Evolutionary conservation across 2,329 filamentous ascomycete species (phyloP).

Genomic region (Aureobasidium mangrovei): DNA sequence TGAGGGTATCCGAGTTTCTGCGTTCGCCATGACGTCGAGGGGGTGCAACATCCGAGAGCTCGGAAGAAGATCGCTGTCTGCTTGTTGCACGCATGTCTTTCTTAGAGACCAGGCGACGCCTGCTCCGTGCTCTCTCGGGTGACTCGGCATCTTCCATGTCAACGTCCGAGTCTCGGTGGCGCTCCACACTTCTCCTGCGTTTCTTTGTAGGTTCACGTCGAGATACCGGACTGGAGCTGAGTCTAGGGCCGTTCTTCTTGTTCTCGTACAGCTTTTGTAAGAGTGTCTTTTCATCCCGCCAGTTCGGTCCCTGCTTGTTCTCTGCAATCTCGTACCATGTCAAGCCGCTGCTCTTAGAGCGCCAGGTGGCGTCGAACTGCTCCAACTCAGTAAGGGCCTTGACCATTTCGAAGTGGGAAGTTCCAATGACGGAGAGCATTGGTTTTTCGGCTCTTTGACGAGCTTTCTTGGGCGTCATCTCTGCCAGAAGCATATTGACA

Average conservation of each 20-base stretch:
- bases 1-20: slow-evolving; percentile 19
- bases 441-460: slow-evolving; percentile 73
- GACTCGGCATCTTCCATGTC: slow-evolving; percentile 17
- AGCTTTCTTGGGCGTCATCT: slow-evolving; percentile 49
- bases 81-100: slow-evolving; percentile 27
- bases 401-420: slow-evolving; percentile 76
- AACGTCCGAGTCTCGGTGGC: slow-evolving; percentile 13
- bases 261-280: slow-evolving; percentile 68
- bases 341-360: slow-evolving; percentile 57
- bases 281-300: slow-evolving; percentile 78
- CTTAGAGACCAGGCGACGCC: slow-evolving; percentile 27
- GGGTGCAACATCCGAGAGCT: slow-evolving; percentile 22
- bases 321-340: slow-evolving; percentile 83
- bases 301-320: slow-evolving; percentile 73
- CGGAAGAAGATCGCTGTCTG: slow-evolving; percentile 23
- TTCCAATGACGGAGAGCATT: slow-evolving; percentile 87
- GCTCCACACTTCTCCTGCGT: slow-evolving; percentile 16
- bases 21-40: slow-evolving; percentile 18
- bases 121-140: slow-evolving; percentile 16
- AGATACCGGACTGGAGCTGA: slow-evolving; percentile 29
- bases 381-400: slow-evolving; percentile 36
- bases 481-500: slow-evolving; percentile 58
- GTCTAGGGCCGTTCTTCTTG: slow-evolving; percentile 17
- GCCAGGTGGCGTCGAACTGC: slow-evolving; percentile 72
- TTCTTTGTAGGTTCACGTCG: slow-evolving; percentile 27